A percentile compares a stretch with the other conserved stretches of the same genome.
Conservation (phyloP, 805 yeast species). For the Yamadazyma tumulicola region DNA sequence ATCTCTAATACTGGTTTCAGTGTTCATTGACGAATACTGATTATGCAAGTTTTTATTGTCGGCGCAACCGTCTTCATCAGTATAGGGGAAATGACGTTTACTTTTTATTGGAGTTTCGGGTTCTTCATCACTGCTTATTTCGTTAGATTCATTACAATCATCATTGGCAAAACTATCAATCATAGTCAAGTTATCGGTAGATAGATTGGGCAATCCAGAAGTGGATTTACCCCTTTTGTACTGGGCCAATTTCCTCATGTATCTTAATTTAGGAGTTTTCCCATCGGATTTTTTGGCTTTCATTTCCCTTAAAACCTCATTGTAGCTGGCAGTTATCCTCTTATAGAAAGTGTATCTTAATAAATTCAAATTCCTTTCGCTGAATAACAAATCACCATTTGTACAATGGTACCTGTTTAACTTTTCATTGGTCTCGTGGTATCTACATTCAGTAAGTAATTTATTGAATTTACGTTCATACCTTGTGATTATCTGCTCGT, state of each 20-base stretch:
- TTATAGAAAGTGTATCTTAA: constrained; percentile 14
- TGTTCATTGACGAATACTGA: constrained; percentile 6
- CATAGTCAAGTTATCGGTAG: constrained; percentile 4
- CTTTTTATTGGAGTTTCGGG: not conserved
- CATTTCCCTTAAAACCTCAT: constrained; percentile 7
- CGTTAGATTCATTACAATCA: constrained; percentile 3
- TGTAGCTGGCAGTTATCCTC: constrained; percentile 9
- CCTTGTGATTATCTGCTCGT: constrained; percentile 5
- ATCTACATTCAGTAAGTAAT: constrained; percentile 8
- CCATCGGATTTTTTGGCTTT: constrained; percentile 3
- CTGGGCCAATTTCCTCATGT: constrained; percentile 9
- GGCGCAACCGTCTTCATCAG: constrained; percentile 1
- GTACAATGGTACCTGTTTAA: constrained; percentile 8
- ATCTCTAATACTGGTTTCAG: constrained; percentile 7
- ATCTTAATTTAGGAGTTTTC: constrained; percentile 11
- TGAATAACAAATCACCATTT: constrained; percentile 9
- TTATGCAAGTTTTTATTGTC: constrained; percentile 3
- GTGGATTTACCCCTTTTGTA: constrained; percentile 7
- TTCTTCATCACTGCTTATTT: constrained; percentile 1
- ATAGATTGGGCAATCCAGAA: constrained; percentile 9
- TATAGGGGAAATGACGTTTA: too few relatives aligned
- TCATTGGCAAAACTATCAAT: constrained; percentile 1
- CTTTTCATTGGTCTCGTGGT: constrained; percentile 9
- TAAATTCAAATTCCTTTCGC: constrained; percentile 10
- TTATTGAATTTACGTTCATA: constrained; percentile 6